A percentile compares a stretch with the other conserved stretches of the same genome.
These are phyloP conservation scores for Russula griseocarnosa DNA, from an alignment of 768 basidiomycete genomes.

Conservation along the genomic window DNA sequence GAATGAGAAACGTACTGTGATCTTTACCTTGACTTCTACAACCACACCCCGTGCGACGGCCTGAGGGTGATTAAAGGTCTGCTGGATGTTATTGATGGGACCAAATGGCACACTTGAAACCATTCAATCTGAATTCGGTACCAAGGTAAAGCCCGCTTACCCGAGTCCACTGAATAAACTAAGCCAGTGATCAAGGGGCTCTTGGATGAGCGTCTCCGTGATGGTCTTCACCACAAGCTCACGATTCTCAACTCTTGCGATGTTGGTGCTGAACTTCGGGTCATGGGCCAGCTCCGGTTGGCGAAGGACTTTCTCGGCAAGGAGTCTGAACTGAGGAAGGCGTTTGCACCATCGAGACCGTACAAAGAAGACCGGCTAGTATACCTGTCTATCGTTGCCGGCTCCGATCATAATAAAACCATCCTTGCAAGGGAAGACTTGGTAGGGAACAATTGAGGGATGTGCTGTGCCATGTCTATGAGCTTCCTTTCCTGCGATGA, in stretches of 20 bases:
- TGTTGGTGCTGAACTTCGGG: conserved; percentile 67
- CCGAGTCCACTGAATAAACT: conserved; percentile 70
- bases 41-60: conserved; percentile 71
- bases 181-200: conserved; percentile 71
- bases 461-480: conserved; percentile 88
- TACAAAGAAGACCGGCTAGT: neutral
- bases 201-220: conserved; percentile 51
- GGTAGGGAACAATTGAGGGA: conserved; percentile 91
- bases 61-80: conserved; percentile 88
- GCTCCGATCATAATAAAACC: conserved; percentile 93
- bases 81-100: conserved; percentile 86
- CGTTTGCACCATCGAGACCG: neutral
- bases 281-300: conserved; percentile 57
- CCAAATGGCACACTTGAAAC: conserved; percentile 72
- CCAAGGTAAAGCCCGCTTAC: conserved; percentile 40
- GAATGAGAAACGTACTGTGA: neutral
- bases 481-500: conserved; percentile 81
- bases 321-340: conserved; percentile 56
- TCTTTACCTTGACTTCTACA: conserved; percentile 71
- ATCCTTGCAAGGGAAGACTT: conserved; percentile 82
- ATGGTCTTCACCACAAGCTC: conserved; percentile 65
- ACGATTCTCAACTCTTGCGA: conserved; percentile 71
- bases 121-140: conserved; percentile 3
- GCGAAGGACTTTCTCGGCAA: conserved; percentile 61
- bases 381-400: conserved; percentile 82